Conservation (phyloP, 1,284 basidiomycete genomes). For the Amylostereum areolatum region DNA sequence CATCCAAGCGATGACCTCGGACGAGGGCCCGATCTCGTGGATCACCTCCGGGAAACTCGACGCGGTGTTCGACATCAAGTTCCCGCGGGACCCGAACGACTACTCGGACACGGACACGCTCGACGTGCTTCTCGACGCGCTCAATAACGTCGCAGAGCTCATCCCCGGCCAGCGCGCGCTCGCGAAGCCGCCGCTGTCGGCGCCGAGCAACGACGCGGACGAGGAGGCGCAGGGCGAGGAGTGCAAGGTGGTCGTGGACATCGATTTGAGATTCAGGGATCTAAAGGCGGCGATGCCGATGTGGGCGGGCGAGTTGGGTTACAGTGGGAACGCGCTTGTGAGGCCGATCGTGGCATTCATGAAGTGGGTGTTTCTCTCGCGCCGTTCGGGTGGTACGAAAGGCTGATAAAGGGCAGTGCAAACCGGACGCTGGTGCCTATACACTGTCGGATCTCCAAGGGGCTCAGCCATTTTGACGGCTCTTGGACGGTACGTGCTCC, state of each 20-base stretch:
- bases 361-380: constrained; percentile 65
- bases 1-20: constrained; percentile 78
- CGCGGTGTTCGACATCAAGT: constrained; percentile 96
- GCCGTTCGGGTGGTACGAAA: too few relatives aligned
- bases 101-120: constrained; percentile 69
- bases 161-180: constrained; percentile 89
- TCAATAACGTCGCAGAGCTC: constrained; percentile 53
- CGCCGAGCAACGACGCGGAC: constrained; percentile 45
- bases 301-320: constrained; percentile 82
- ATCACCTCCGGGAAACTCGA: constrained; percentile 96
- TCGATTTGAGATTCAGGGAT: constrained; percentile 94
- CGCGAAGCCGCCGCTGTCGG: constrained; percentile 80
- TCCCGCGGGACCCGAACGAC: constrained; percentile 79
- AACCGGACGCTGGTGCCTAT: constrained; percentile 91
- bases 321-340: constrained; percentile 92
- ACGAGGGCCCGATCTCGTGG: constrained; percentile 92
- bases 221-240: constrained; percentile 33
- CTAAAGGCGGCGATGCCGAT: constrained; percentile 94
- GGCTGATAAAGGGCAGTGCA: constrained; percentile 44
- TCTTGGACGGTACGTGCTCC: constrained; percentile 80
- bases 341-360: constrained; percentile 98
- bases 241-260: constrained; percentile 75
- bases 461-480: constrained; percentile 79
- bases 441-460: constrained; percentile 78
- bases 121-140: constrained; percentile 86